A percentile compares a stretch with the other conserved stretches of the same genome.
phyloP scores from a whole-genome alignment of 2,329 filamentous ascomycete species.

The Alternaria triticina region DNA sequence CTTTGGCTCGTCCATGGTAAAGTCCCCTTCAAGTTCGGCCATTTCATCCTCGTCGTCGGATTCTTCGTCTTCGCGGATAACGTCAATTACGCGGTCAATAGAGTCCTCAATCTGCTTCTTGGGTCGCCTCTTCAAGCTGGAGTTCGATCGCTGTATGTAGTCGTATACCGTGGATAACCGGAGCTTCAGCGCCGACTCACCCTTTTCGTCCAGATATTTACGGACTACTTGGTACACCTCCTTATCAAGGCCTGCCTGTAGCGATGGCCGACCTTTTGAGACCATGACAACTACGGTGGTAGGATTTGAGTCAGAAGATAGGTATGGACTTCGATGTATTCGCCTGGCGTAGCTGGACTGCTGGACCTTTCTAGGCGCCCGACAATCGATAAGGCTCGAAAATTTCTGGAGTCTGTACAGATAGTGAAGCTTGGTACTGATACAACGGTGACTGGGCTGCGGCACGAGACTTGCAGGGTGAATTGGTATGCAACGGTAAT shows the following conservation, averaged over 20 bases:
- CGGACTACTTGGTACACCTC: constrained; percentile 77
- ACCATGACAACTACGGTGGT: constrained; percentile 26
- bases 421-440: neutral
- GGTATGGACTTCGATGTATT: neutral
- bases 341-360: neutral
- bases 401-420: neutral
- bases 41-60: constrained; percentile 59
- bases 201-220: constrained; percentile 74
- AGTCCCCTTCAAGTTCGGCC: constrained; percentile 52
- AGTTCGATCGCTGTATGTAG: constrained; percentile 83
- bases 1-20: constrained; percentile 31
- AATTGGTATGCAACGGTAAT: neutral
- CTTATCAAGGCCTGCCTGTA: constrained; percentile 52
- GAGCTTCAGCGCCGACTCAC: constrained; percentile 55
- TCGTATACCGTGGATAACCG: constrained; percentile 73
- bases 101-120: constrained; percentile 83
- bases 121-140: constrained; percentile 79
- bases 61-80: constrained; percentile 69
- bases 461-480: neutral
- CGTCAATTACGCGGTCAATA: constrained; percentile 79
- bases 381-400: neutral
- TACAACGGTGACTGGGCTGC: neutral
- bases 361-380: neutral
- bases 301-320: neutral
- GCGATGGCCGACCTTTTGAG: constrained; percentile 35